Evolutionary conservation across 371 early-diverging fungal species (phyloP).

Genomic region (Rhizomucor miehei): DNA sequence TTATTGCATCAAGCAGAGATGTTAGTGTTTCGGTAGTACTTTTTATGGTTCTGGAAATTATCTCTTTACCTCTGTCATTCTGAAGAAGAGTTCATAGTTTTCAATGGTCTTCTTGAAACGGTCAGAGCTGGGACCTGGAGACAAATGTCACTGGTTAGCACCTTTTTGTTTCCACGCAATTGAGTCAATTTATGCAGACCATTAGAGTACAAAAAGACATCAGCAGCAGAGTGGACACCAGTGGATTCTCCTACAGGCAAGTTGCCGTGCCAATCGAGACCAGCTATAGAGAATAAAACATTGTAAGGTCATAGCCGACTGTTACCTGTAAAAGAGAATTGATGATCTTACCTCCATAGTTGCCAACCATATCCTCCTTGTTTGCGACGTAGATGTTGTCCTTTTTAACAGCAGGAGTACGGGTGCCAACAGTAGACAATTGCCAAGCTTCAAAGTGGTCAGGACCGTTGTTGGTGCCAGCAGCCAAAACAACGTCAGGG

Average conservation of each 20-base stretch:
- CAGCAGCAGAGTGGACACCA: conserved; percentile 61
- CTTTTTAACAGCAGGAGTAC: conserved; percentile 33
- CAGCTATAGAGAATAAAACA: conserved; percentile 12
- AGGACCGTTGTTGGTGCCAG: conserved; percentile 62
- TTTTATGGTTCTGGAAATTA: not conserved
- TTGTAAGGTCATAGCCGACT: not conserved
- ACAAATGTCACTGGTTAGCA: too few relatives aligned
- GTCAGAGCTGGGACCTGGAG: conserved; percentile 43
- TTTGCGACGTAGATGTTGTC: conserved; percentile 34
- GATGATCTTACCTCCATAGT: conserved; percentile 23
- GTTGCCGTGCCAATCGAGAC: conserved; percentile 39
- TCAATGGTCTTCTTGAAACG: conserved; percentile 56
- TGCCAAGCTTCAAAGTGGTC: conserved; percentile 62
- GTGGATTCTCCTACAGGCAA: conserved; percentile 27
- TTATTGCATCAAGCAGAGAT: not conserved
- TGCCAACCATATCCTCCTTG: conserved; percentile 32
- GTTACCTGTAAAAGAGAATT: not conserved
- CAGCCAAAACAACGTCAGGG: conserved; percentile 59
- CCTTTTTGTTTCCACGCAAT: not conserved
- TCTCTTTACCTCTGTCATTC: conserved; percentile 37
- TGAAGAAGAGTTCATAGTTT: conserved; percentile 61
- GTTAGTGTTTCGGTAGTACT: not conserved
- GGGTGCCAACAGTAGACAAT: conserved; percentile 36
- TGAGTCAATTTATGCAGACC: conserved; percentile 11
- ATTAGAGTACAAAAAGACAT: conserved; percentile 57